Base-by-base conservation (phyloP, 805 yeast genomes). In the Saccharomycopsis olivae region DNA sequence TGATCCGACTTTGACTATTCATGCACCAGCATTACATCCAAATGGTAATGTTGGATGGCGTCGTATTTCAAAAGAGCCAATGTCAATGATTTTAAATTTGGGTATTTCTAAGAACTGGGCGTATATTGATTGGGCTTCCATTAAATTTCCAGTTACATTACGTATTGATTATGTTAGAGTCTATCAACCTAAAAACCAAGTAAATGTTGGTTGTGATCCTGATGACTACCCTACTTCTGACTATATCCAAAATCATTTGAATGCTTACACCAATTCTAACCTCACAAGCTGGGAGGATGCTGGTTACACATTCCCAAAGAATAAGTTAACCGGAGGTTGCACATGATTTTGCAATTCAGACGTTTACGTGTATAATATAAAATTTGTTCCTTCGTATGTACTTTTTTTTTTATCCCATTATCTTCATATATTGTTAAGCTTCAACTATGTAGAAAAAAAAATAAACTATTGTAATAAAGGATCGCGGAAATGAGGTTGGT, bases 91-190 rank as follows among this genome's bases (percentile, higher is more conserved):
- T 49, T 54, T 89, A 67, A 89, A 89, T 58, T 61, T 89, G 62
- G 98, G 95, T 67, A 64, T 89, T 39, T 88, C 96, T 13, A 81
- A 78, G 53, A 81, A 76, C 45, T 89, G 97, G 97, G 84, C 92
- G 5, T 85, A 83, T 58, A 89, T 89, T 47, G 89, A 87, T 61
- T 89, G 96, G 96, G 74, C 76, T 33, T 65, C 76, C 3, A 64
- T 87, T 44, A 61, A 61, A 34, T 89, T 89, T 72, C 98, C 98
- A 2, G 72, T 71, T 11, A 68, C 72, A 1, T 66, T 88, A 77
- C 65, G 73, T 42, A 62, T 89, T 33, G 96, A 89, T 58, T 84
- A 81, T 52, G 94, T 89, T 25, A 75, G 98, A 52, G 54, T 89
- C n/a, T 89, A 92, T 59, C 98, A 89, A 63, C 95, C 95, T 2